phyloP scores from a whole-genome alignment of 768 basidiomycete genomes.

The Psilocybe cubensis region DNA sequence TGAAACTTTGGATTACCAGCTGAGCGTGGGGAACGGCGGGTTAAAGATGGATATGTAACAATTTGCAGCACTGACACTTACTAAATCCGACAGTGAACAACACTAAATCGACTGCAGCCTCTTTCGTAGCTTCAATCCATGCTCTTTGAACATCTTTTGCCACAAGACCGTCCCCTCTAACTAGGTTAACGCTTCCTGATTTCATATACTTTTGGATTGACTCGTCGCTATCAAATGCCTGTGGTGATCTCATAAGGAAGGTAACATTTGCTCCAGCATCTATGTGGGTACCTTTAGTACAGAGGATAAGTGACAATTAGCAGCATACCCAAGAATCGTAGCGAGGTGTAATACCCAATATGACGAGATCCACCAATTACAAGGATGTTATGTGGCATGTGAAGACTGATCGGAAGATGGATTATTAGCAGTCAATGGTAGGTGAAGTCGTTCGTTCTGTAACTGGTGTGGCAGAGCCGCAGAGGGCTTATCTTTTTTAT shows the following conservation, averaged over 20 bases:
- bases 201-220: conserved; percentile 50
- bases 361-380: conserved; percentile 53
- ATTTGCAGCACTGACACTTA: conserved; percentile 22
- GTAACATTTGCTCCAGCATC: conserved; percentile 61
- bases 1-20: conserved; percentile 21
- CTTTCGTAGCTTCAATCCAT: conserved; percentile 47
- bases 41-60: background rate
- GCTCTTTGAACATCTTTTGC: conserved; percentile 49
- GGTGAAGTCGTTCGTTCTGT: too few species aligned
- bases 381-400: conserved; percentile 35
- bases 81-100: conserved; percentile 61
- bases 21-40: conserved; percentile 2
- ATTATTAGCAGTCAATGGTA: too few species aligned
- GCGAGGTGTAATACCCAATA: conserved; percentile 50
- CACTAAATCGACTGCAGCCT: conserved; percentile 50
- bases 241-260: conserved; percentile 55
- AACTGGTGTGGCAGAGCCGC: too few species aligned
- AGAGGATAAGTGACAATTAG: background rate
- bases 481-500: too few species aligned
- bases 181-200: conserved; percentile 51
- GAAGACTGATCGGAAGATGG: too few species aligned
- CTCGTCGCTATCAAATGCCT: conserved; percentile 53
- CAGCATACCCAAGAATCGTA: conserved; percentile 35
- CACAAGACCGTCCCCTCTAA: conserved; percentile 62
- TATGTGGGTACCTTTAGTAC: conserved; percentile 22